Evolutionary conservation across 306 rosid species (phyloP).

Genomic region (Luffa aegyptiaca): DNA sequence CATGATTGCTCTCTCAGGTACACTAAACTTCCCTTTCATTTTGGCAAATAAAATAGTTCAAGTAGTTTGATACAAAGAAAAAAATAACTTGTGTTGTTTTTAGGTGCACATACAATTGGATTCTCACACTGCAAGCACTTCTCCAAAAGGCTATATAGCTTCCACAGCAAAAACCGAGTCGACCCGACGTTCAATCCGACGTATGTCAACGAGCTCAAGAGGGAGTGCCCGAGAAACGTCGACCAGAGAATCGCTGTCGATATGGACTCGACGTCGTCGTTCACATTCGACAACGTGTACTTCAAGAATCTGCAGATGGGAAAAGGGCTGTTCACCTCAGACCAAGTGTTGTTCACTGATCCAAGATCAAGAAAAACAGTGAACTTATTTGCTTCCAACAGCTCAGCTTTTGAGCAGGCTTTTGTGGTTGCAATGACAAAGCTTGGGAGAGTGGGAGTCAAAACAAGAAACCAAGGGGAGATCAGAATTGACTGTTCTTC

Average conservation of each 20-base stretch:
- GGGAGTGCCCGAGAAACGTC: conserved; percentile 43
- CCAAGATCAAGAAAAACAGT: conserved; percentile 45
- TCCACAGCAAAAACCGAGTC: conserved; percentile 38
- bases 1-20: conserved; percentile 81
- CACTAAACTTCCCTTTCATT: neutral
- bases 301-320: conserved; percentile 80
- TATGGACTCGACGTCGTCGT: conserved; percentile 57
- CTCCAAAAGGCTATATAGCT: conserved; percentile 40
- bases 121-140: conserved; percentile 62
- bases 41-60: neutral
- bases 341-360: conserved; percentile 51
- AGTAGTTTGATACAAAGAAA: neutral
- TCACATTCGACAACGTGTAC: conserved; percentile 49
- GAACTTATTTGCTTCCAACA: conserved; percentile 52
- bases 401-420: conserved; percentile 44
- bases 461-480: conserved; percentile 49
- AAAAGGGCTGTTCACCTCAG: conserved; percentile 67
- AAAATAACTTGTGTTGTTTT: neutral
- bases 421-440: conserved; percentile 61
- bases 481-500: conserved; percentile 41
- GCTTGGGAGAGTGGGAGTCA: conserved; percentile 62
- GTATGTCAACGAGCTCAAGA: conserved; percentile 41
- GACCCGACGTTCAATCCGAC: conserved; percentile 49
- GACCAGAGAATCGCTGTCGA: conserved; percentile 45
- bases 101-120: conserved; percentile 89